A percentile compares a stretch with the other conserved stretches of the same genome.
Conservation (phyloP, 768 basidiomycete genomes). For the Kwoniella heveanensis region DNA sequence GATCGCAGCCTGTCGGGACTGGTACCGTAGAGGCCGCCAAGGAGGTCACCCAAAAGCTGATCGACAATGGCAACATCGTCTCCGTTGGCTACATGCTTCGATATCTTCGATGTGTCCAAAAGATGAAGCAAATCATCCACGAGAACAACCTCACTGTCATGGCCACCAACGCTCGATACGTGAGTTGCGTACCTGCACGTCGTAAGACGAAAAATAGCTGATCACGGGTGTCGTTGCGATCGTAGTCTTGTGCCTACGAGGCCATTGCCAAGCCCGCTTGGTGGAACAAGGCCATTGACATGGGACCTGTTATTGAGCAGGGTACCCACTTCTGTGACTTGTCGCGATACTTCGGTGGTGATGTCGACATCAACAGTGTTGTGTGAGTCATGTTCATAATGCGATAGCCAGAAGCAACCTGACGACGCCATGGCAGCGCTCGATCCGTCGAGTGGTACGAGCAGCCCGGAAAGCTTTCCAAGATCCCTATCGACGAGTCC, state of each 20-base stretch:
- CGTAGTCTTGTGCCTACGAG: constrained; percentile 58
- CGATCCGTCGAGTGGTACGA: constrained; percentile 93
- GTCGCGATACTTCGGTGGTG: constrained; percentile 95
- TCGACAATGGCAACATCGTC: constrained; percentile 72
- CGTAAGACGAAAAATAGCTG: background rate
- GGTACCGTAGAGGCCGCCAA: constrained; percentile 70
- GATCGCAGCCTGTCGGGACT: constrained; percentile 83
- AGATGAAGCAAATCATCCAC: constrained; percentile 93
- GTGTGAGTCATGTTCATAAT: constrained; percentile 56
- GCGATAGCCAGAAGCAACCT: no score
- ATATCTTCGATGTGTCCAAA: constrained; percentile 88
- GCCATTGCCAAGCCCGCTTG: constrained; percentile 57
- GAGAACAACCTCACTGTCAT: constrained; percentile 94
- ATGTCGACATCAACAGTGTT: constrained; percentile 73
- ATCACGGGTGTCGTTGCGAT: background rate
- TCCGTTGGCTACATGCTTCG: constrained; percentile 94
- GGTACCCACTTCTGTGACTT: constrained; percentile 95
- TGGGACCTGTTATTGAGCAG: constrained; percentile 57
- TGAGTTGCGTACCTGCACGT: constrained; percentile 49
- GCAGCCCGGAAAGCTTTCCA: constrained; percentile 78
- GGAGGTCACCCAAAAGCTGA: constrained; percentile 71
- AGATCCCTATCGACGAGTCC: constrained; percentile 79
- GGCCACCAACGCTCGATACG: constrained; percentile 93
- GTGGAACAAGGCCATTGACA: constrained; percentile 57
- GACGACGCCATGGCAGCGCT: constrained; percentile 59